Base-by-base conservation (phyloP, 352 stramenopile genomes). In the Pythium sp. region DNA sequence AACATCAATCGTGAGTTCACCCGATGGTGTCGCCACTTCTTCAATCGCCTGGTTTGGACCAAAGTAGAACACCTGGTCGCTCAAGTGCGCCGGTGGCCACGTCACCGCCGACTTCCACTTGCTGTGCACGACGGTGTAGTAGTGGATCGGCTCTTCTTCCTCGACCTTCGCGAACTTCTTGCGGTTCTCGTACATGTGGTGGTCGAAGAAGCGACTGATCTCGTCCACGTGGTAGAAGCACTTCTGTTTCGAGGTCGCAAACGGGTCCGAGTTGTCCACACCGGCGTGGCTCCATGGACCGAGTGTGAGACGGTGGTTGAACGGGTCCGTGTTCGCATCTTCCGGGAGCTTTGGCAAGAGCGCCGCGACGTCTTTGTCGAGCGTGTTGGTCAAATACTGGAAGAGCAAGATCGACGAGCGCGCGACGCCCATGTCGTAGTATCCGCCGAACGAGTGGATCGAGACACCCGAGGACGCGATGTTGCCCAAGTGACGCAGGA, bases 161-260 rank as follows among this genome's bases (percentile, higher is more conserved):
- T 91, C 79, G n/a, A 93, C 38, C 55, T 76, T 72, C 20, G 83
- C 77, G 54, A 88, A 72, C 62, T 77, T 72, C 47, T 80, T 76
- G 59, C 85, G 84, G 56, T 91, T 86, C 22, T 65, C 55, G 73
- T 89, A 94, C 70, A 91, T 72, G 72, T 93, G 87, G 76, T 90
- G 78, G 64, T 94, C 87, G 58, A 94, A 88, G 80, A 92, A 94
- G 55, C 87, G 84, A 56, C 80, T 91, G 70, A 94, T 88, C 72
- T 94, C 84, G 58, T 92, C 83, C 57, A 94, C 64, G 69, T 92
- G 84, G 64, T 86, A 92, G 65, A 93, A 94, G 68, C 87, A 94
- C 65, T 92, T 92, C 30, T 92, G 84, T 77, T 94, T 94, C 22
- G 83, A 90, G 67, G 75, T 67, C 12, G 84, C 87, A 64, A 92